Base-by-base conservation (phyloP, 352 stramenopile species). In the Phytophthora colocasiae region DNA sequence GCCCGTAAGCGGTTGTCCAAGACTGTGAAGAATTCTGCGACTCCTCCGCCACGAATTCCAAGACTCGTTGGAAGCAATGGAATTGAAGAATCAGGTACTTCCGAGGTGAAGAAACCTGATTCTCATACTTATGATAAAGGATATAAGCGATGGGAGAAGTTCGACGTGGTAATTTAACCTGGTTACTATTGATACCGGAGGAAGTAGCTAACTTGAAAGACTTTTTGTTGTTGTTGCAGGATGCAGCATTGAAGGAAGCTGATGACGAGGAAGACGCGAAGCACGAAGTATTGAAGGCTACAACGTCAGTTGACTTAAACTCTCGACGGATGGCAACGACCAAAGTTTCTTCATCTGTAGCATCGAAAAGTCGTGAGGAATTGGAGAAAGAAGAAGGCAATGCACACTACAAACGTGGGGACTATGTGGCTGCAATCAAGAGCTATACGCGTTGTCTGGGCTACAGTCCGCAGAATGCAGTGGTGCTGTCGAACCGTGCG, bases 371-470 rank as follows among this genome's bases (percentile, higher is more conserved):
- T 59, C 79, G 85, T 26, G 84, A 91, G 22, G 73, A 90, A 15
- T 58, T 94, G 11, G 93, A 98, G 57, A 81, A 82, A 12, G 80
- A 96, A 61, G 96, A 98, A 54, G 96, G 96, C 10, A 98, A 98
- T 63, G 89, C 88, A 29, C 90, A 93, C 65, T 98, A 98, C 74
- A 89, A 90, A 26, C 77, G 73, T 3, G 80, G 83, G 1, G 90
- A 98, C 56, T 95, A 85, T 46, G 80, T 96, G 26, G 91, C 89
- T 38, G 91, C 95, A 14, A 85, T 97, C 48, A 83, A 90, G 52
- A 93, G 80, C 68, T 98, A 98, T 69, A 97, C 93, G 17, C 76
- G 84, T 1, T 92, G 81, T 11, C 68, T 98, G n/a, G 80, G 86
- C 0, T 87, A 89, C 55, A 80, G 95, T 47, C 58, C 77, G 4